These are phyloP conservation scores for Lipomyces starkeyi DNA, from an alignment of 805 yeast species.

Conservation along the genomic window DNA sequence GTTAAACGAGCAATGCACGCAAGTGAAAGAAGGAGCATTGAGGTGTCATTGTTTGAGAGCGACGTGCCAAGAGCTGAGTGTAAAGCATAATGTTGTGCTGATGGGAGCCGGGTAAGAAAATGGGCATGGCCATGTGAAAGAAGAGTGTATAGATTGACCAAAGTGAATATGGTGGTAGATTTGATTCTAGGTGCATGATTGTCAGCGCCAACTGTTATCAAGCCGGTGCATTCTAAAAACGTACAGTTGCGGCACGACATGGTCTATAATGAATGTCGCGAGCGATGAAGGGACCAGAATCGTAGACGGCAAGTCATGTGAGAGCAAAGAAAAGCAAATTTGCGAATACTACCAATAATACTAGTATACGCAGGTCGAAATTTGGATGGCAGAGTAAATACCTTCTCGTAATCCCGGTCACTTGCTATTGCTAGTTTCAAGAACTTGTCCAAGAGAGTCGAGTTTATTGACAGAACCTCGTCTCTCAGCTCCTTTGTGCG, in stretches of 20 bases:
- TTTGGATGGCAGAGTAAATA: not conserved
- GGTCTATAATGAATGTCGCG: not conserved
- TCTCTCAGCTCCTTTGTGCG: slow-evolving; percentile 6
- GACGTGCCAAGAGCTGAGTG: slow-evolving; percentile 2
- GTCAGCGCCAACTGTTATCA: not conserved
- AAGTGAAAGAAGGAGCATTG: slow-evolving; percentile 1
- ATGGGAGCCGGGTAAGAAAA: not conserved
- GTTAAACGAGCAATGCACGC: slow-evolving; percentile 4
- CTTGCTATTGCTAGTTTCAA: not conserved
- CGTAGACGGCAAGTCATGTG: not conserved
- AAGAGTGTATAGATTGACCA: slow-evolving; percentile 4
- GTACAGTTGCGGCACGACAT: not conserved
- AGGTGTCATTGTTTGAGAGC: not conserved
- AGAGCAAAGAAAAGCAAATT: slow-evolving; percentile 4
- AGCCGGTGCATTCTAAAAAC: not conserved
- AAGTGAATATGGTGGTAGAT: not conserved
- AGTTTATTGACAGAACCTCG: not conserved
- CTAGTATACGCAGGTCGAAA: not conserved
- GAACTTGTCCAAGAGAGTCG: not conserved
- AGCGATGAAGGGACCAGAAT: not conserved
- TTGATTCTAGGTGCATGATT: not conserved
- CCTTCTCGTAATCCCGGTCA: not conserved
- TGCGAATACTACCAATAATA: slow-evolving; percentile 1
- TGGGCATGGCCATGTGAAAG: not conserved
- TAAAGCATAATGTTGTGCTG: not conserved